Evolutionary conservation across 2,329 filamentous ascomycete species (phyloP).

Genomic region (Scedosporium boydii): DNA sequence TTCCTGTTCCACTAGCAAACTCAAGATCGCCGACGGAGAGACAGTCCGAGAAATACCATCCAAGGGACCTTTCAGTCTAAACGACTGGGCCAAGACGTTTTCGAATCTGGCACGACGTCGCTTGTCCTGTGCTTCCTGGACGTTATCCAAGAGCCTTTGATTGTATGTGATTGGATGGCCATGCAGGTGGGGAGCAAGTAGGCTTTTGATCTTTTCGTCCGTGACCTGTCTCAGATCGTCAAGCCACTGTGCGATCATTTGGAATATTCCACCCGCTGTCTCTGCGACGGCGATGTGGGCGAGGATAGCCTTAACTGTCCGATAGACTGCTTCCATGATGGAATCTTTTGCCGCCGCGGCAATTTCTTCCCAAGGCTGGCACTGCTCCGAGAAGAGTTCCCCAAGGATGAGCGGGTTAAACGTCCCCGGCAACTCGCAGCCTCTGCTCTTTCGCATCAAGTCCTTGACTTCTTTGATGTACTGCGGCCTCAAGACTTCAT

Average conservation of each 20-base stretch:
- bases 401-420: slow-evolving; percentile 10
- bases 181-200: slow-evolving; percentile 6
- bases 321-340: slow-evolving; percentile 6
- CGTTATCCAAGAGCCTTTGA: slow-evolving; percentile 11
- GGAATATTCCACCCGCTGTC: neutral
- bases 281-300: neutral
- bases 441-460: slow-evolving; percentile 8
- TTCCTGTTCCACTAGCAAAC: neutral
- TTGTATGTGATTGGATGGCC: slow-evolving; percentile 13
- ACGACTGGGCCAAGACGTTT: too few relatives aligned
- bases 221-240: neutral
- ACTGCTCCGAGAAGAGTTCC: slow-evolving; percentile 13
- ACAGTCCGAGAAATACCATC: slow-evolving; percentile 6
- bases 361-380: slow-evolving; percentile 8
- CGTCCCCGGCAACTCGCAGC: slow-evolving; percentile 13
- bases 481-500: neutral
- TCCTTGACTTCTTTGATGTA: slow-evolving; percentile 4
- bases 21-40: neutral
- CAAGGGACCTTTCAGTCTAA: slow-evolving; percentile 17
- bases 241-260: neutral
- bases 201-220: neutral
- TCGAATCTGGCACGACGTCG: neutral
- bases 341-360: slow-evolving; percentile 3
- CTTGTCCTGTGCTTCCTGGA: slow-evolving; percentile 4
- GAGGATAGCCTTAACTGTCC: neutral